Evolutionary conservation across 2,329 filamentous ascomycete genomes (phyloP), one percentile per base, ranked within the genome.

Genomic region (Lecanosticta acicola): DNA sequence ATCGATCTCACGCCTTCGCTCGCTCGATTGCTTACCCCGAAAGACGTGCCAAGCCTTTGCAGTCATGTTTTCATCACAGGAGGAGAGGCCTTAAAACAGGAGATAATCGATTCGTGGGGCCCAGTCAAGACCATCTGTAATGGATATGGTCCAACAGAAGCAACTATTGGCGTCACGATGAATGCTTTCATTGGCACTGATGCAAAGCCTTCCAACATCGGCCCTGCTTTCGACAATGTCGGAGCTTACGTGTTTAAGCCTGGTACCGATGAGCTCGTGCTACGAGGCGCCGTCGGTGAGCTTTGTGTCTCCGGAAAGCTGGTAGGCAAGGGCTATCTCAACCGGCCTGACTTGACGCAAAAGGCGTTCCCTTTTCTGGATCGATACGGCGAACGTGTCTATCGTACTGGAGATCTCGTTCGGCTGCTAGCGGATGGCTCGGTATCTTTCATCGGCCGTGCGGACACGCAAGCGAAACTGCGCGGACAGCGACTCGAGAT

Each of bases 111-210:
- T 57, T 77, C 74, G 0, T 96, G 91, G 90, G 90, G 90, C 0
- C 76, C 83, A 1, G 77, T 83, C 46, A 76, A 76, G 1, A 87
- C 89, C 35, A 89, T 97, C 11, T 91, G 94, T 71, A 96, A 96
- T 59, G 89, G 88, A 2, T 75, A 95, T 54, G 90, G 90, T 0
- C 91, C 90, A 1, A 96, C 90, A 0, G 91, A 96, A 64, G 85
- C 87, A 0, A 96, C 90, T 0, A 96, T 96, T 53, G 90, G 90
- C 3, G 85, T 90, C 29, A 95, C 90, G 0, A 94, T 93, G 77
- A 90, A 85, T 57, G 83, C 83, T n/a, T 77, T 86, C 26, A 87
- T 95, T 5, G 85, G 87, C 0, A 66, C 71, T 16, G 85, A 85
- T 53, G 88, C 87, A 0, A 84, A 88, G 21, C 81, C 90, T 0